phyloP scores from a whole-genome alignment of 805 yeast species.

The Kodamaea leandrae region DNA sequence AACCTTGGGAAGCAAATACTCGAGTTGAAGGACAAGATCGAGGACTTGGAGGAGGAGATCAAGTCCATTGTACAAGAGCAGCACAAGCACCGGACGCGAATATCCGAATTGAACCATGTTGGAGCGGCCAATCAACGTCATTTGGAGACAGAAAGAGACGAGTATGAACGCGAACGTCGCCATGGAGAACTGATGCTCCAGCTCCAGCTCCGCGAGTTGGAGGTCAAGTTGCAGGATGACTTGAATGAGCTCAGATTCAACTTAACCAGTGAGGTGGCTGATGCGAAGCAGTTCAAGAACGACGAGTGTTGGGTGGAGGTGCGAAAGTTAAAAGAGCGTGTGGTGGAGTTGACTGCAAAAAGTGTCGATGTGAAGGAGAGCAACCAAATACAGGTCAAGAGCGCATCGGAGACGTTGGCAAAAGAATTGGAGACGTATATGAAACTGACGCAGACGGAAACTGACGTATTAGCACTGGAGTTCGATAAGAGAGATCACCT shows the following conservation, averaged over 20 bases:
- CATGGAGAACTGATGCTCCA: slow-evolving; percentile 29
- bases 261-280: slow-evolving; percentile 30
- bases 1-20: slow-evolving; percentile 10
- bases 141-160: slow-evolving; percentile 10
- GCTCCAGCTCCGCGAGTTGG: slow-evolving; percentile 29
- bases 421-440: slow-evolving; percentile 17
- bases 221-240: slow-evolving; percentile 24
- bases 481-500: slow-evolving; percentile 24
- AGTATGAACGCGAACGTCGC: slow-evolving; percentile 20
- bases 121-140: slow-evolving; percentile 6
- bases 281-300: slow-evolving; percentile 24
- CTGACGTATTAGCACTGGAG: slow-evolving; percentile 25
- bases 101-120: slow-evolving; percentile 8
- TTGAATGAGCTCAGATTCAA: slow-evolving; percentile 33
- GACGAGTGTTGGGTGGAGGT: slow-evolving; percentile 20
- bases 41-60: slow-evolving; percentile 14
- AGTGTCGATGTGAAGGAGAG: slow-evolving; percentile 8
- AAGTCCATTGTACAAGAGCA: slow-evolving; percentile 11
- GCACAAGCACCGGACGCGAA: slow-evolving; percentile 6
- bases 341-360: slow-evolving; percentile 7
- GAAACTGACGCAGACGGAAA: slow-evolving; percentile 20
- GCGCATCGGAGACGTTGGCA: slow-evolving; percentile 17
- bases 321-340: slow-evolving; percentile 13
- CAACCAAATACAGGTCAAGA: slow-evolving; percentile 16
- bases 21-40: slow-evolving; percentile 12